Evolutionary conservation across 768 basidiomycete genomes (phyloP).

Genomic region (Boletellus emodensis): DNA sequence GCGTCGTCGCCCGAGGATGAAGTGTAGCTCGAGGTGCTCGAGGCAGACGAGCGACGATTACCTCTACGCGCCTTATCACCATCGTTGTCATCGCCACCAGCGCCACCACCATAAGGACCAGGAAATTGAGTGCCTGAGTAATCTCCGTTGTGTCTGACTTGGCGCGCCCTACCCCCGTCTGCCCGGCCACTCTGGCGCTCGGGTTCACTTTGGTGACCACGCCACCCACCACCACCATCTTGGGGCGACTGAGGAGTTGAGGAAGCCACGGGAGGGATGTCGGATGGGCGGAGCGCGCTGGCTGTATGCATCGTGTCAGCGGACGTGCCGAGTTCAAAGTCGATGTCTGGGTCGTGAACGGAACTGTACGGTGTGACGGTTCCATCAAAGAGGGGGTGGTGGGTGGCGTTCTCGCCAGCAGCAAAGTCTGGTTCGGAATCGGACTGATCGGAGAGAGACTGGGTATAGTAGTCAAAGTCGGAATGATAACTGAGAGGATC

Average conservation of each 20-base stretch:
- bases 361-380: slow-evolving; percentile 19
- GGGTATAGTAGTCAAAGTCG: slow-evolving; percentile 36
- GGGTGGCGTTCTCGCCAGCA: not conserved
- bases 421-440: slow-evolving; percentile 27
- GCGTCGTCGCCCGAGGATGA: slow-evolving; percentile 46
- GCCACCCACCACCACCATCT: slow-evolving; percentile 19
- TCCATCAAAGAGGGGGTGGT: slow-evolving; percentile 8
- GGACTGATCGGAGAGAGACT: slow-evolving; percentile 28
- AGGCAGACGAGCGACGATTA: slow-evolving; percentile 29
- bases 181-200: slow-evolving; percentile 16
- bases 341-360: slow-evolving; percentile 21
- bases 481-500: slow-evolving; percentile 34
- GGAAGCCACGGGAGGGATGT: not conserved
- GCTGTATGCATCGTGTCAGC: slow-evolving; percentile 30
- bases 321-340: slow-evolving; percentile 44
- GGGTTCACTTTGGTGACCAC: slow-evolving; percentile 10
- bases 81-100: slow-evolving; percentile 37
- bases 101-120: slow-evolving; percentile 27
- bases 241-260: slow-evolving; percentile 9
- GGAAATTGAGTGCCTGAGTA: slow-evolving; percentile 18
- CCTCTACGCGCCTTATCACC: slow-evolving; percentile 34
- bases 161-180: slow-evolving; percentile 8
- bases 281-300: not conserved
- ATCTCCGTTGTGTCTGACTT: slow-evolving; percentile 11
- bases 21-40: slow-evolving; percentile 33